Evolutionary conservation across 768 basidiomycete species (phyloP).

Genomic region (Suillus occidentalis): DNA sequence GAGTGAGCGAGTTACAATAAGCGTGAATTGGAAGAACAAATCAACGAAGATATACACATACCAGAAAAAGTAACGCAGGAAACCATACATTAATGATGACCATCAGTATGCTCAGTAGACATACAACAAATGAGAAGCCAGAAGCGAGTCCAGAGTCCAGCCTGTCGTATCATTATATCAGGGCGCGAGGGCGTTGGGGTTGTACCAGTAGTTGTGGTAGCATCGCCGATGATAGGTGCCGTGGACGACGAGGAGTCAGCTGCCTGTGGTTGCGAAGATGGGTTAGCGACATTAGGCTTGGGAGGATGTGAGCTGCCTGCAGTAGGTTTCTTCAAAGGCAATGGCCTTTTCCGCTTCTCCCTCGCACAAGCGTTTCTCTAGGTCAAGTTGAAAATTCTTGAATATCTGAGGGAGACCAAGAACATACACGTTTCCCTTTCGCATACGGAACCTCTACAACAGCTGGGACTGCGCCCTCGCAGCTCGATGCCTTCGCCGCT

Average conservation of each 20-base stretch:
- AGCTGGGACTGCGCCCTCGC: too few species aligned
- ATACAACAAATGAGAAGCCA: neutral
- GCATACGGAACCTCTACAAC: neutral
- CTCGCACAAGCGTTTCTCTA: neutral
- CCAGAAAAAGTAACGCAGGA: neutral
- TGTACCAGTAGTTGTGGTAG: neutral
- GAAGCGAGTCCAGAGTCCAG: neutral
- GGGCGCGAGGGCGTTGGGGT: neutral
- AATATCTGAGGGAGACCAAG: too few species aligned
- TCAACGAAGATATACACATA: too few species aligned
- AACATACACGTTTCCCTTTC: too few species aligned
- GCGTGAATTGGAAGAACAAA: too few species aligned
- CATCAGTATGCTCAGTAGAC: neutral
- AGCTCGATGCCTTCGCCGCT: neutral
- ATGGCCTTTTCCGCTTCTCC: too few species aligned
- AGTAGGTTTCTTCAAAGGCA: neutral
- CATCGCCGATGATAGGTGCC: neutral
- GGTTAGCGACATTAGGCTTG: neutral
- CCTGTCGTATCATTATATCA: neutral
- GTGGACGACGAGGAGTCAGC: neutral
- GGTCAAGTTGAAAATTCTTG: too few species aligned
- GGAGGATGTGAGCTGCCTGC: neutral
- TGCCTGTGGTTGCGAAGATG: neutral
- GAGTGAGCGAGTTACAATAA: too few species aligned
- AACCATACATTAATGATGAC: constrained; percentile 22